These are phyloP conservation scores for Fusarium bulbicola DNA, from an alignment of 2,329 filamentous ascomycete genomes.

Conservation along the genomic window DNA sequence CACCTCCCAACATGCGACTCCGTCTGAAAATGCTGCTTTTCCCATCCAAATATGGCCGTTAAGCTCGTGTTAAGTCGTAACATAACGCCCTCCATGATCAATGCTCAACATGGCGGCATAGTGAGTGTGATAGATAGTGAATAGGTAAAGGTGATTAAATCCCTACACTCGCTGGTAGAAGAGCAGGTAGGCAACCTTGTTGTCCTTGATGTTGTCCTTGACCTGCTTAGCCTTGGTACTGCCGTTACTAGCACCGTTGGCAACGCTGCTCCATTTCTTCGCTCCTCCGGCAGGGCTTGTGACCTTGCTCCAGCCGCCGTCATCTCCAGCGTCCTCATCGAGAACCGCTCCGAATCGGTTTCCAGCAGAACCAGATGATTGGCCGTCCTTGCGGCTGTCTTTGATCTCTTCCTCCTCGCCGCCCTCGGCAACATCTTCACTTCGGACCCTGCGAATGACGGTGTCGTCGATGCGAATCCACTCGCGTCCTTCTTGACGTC, in stretches of 20 bases:
- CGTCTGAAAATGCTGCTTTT: slow-evolving; percentile 39
- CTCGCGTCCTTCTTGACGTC: slow-evolving; percentile 91
- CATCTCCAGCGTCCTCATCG: slow-evolving; percentile 73
- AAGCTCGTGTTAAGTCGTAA: slow-evolving; percentile 37
- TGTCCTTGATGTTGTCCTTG: slow-evolving; percentile 80
- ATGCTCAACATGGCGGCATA: slow-evolving; percentile 22
- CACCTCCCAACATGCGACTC: slow-evolving; percentile 36
- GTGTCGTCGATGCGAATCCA: slow-evolving; percentile 98
- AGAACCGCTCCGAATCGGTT: slow-evolving; percentile 81
- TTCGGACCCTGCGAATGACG: slow-evolving; percentile 81
- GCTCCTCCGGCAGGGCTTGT: slow-evolving; percentile 66
- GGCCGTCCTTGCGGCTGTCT: slow-evolving; percentile 52
- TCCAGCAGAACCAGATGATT: slow-evolving; percentile 53
- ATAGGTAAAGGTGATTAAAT: not conserved
- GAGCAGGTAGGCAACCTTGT: slow-evolving; percentile 95
- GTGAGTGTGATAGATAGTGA: slow-evolving; percentile 27
- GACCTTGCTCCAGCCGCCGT: slow-evolving; percentile 87
- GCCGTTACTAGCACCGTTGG: slow-evolving; percentile 69
- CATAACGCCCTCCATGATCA: slow-evolving; percentile 31
- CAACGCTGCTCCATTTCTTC: slow-evolving; percentile 74
- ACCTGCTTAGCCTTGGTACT: slow-evolving; percentile 65
- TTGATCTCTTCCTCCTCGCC: slow-evolving; percentile 81
- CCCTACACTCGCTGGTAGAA: slow-evolving; percentile 84
- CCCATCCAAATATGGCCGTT: slow-evolving; percentile 42
- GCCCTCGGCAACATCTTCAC: slow-evolving; percentile 88